These are phyloP conservation scores for Verbascum thapsus DNA, from an alignment of 257 asterid genomes.

Conservation along the genomic window DNA sequence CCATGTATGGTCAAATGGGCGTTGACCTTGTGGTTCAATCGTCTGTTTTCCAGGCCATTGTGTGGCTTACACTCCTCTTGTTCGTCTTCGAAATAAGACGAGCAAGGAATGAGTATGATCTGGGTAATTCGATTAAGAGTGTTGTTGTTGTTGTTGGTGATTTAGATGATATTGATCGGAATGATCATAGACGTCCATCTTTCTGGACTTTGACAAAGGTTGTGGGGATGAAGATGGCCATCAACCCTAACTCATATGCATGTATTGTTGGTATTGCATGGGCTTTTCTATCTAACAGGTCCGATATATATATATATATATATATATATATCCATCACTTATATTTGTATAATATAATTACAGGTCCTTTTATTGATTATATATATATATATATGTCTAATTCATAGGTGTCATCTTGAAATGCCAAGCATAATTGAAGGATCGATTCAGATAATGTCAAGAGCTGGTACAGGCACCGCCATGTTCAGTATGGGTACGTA, in stretches of 20 bases:
- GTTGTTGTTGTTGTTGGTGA: neutral
- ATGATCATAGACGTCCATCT: neutral
- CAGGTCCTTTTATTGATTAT: too few relatives aligned
- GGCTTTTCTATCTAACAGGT: constrained; percentile 65
- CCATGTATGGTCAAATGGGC: constrained; percentile 59
- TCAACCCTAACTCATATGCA: constrained; percentile 63
- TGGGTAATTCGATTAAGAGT: too few relatives aligned
- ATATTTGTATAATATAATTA: too few relatives aligned
- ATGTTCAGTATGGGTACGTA: constrained; percentile 70
- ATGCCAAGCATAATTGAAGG: constrained; percentile 63
- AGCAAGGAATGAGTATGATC: constrained; percentile 14
- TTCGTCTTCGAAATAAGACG: constrained; percentile 49
- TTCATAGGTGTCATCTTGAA: constrained; percentile 51
- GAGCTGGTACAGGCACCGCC: constrained; percentile 60
- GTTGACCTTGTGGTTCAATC: constrained; percentile 58
- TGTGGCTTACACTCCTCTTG: constrained; percentile 55
- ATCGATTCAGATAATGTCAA: constrained; percentile 57
- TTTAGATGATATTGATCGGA: neutral
- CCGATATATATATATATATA: too few relatives aligned
- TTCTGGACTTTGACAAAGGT: constrained; percentile 34
- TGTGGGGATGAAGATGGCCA: constrained; percentile 49
- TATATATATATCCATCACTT: too few relatives aligned
- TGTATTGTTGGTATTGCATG: constrained; percentile 52
- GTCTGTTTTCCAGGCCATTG: constrained; percentile 50
- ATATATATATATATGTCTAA: neutral